Conservation (phyloP, 768 basidiomycete genomes). For the Russula griseocarnosa region DNA sequence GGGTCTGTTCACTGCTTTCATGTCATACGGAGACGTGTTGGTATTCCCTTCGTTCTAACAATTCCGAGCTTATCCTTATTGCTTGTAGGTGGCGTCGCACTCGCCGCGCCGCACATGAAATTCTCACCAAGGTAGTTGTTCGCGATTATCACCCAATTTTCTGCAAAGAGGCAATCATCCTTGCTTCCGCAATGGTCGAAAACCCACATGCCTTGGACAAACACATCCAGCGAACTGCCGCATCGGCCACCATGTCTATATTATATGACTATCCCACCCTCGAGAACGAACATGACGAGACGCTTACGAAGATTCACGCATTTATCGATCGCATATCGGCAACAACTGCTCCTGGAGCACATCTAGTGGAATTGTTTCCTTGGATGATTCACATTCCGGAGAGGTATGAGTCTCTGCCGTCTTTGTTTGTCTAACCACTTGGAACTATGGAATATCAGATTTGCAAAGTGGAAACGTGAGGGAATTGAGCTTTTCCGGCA, state of each 20-base stretch:
- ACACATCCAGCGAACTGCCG: slow-evolving; percentile 8
- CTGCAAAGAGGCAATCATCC: slow-evolving; percentile 10
- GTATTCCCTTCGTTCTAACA: neutral
- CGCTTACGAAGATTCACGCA: neutral
- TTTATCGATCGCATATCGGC: neutral
- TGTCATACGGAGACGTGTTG: slow-evolving; percentile 30
- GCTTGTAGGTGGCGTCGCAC: slow-evolving; percentile 14
- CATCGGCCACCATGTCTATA: slow-evolving; percentile 8
- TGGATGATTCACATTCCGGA: slow-evolving; percentile 26
- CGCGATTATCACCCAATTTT: slow-evolving; percentile 4
- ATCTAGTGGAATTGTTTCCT: slow-evolving; percentile 30
- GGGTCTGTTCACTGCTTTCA: slow-evolving; percentile 32
- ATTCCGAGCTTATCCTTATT: neutral
- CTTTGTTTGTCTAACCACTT: too few relatives aligned
- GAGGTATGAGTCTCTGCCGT: neutral
- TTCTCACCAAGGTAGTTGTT: slow-evolving; percentile 7
- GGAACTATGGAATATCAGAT: neutral
- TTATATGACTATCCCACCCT: slow-evolving; percentile 13
- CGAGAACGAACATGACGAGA: slow-evolving; percentile 4
- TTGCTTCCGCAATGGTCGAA: slow-evolving; percentile 3
- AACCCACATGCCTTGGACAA: neutral
- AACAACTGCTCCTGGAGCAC: slow-evolving; percentile 24
- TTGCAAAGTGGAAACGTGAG: slow-evolving; percentile 31
- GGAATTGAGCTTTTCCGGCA: slow-evolving; percentile 11
- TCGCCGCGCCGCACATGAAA: slow-evolving; percentile 19